Conservation (phyloP, 164 flowering plant species). For the Akebia trifoliata region DNA sequence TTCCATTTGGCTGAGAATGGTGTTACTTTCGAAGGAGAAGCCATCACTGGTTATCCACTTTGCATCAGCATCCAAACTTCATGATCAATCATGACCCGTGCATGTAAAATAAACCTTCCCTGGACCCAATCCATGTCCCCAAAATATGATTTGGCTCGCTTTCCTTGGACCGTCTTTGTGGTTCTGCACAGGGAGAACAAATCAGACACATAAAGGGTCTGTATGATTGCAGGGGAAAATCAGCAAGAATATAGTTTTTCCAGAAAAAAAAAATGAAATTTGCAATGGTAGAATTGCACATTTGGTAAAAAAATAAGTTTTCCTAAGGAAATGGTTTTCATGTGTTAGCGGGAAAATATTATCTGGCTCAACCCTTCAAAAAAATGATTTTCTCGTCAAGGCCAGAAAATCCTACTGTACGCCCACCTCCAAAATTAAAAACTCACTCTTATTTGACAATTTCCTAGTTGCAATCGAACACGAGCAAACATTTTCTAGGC, state of each 20-base stretch:
- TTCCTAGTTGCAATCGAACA: too few relatives aligned
- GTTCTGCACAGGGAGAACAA: conserved; percentile 14
- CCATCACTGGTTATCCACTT: not conserved
- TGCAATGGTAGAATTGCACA: not conserved
- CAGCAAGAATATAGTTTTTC: too few relatives aligned
- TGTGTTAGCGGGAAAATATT: too few relatives aligned
- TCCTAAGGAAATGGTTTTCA: too few relatives aligned
- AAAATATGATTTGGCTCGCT: conserved; percentile 19
- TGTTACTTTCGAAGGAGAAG: not conserved
- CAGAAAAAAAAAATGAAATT: not conserved
- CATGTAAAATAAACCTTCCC: conserved; percentile 46
- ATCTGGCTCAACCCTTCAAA: too few relatives aligned
- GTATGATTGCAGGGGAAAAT: too few relatives aligned
- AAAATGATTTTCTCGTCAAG: too few relatives aligned
- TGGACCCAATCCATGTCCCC: conserved; percentile 76
- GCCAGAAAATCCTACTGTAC: not conserved
- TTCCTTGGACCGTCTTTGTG: not conserved
- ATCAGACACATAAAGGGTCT: too few relatives aligned
- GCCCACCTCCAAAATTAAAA: too few relatives aligned
- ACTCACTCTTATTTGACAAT: too few relatives aligned
- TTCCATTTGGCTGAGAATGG: not conserved
- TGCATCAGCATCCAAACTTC: not conserved
- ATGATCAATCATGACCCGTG: conserved; percentile 25
- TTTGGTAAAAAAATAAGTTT: too few relatives aligned
- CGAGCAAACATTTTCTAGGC: too few relatives aligned